These are phyloP conservation scores for Heliamphora exappendiculata DNA, from an alignment of 148 eudicot genomes.

Conservation along the genomic window DNA sequence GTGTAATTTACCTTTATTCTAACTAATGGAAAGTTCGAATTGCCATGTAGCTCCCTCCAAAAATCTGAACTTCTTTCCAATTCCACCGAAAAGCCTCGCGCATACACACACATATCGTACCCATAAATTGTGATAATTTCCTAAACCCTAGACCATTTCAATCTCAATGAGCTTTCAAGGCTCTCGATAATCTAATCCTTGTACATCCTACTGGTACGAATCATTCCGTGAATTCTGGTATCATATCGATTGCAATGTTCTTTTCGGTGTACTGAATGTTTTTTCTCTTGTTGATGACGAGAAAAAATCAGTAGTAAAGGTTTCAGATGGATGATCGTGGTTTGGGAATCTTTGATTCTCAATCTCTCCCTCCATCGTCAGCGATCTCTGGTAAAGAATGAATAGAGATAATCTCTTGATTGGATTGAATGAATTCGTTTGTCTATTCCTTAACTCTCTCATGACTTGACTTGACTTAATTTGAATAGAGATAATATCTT, in stretches of 20 bases:
- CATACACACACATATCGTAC: no score
- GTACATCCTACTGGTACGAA: neutral
- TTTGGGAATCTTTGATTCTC: neutral
- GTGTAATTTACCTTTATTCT: no score
- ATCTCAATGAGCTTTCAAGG: neutral
- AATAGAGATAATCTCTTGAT: neutral
- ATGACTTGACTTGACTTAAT: no score
- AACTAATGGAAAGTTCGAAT: no score
- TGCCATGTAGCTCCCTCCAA: no score
- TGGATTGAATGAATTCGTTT: neutral
- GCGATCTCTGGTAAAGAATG: neutral
- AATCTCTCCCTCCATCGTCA: neutral
- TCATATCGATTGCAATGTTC: neutral
- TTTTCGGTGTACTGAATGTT: neutral
- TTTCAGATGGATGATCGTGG: slow-evolving; percentile 4
- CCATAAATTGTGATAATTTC: no score
- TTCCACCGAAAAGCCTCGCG: no score
- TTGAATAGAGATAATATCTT: no score
- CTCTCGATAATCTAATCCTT: neutral
- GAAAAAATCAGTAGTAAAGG: neutral
- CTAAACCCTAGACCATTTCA: no score
- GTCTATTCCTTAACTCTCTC: neutral
- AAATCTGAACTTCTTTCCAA: no score
- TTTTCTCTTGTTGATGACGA: neutral
- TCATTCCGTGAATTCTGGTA: neutral